Evolutionary conservation across 177 flowering plant species (phyloP).

Genomic region (Vitis hybrid): DNA sequence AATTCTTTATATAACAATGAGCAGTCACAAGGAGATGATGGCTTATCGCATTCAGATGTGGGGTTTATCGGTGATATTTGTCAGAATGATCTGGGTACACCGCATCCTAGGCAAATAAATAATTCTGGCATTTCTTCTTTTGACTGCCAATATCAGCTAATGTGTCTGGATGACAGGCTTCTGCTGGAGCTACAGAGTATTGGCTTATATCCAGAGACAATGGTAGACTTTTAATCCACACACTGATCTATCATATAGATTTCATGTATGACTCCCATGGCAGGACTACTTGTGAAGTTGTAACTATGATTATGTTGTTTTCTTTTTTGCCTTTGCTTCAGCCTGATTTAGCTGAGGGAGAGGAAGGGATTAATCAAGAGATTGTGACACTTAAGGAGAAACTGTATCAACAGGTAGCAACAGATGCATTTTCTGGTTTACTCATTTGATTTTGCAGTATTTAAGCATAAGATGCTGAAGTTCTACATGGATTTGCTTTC

Average conservation of each 20-base stretch:
- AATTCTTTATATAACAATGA: slow-evolving; percentile 21
- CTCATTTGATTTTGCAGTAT: background rate
- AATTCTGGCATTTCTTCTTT: slow-evolving; percentile 11
- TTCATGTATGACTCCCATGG: background rate
- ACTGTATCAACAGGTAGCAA: slow-evolving; percentile 30
- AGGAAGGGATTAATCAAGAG: slow-evolving; percentile 27
- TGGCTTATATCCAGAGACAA: slow-evolving; percentile 32
- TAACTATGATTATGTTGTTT: background rate
- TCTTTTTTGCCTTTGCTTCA: slow-evolving; percentile 16
- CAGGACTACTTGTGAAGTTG: background rate
- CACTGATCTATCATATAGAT: background rate
- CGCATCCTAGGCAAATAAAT: slow-evolving; percentile 17
- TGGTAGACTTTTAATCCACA: slow-evolving; percentile 18
- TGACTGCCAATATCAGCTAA: slow-evolving; percentile 25
- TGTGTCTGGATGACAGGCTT: slow-evolving; percentile 31
- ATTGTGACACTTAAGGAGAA: slow-evolving; percentile 28
- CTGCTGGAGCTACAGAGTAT: slow-evolving; percentile 34
- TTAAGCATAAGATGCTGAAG: background rate
- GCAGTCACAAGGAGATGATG: slow-evolving; percentile 27
- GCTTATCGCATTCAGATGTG: slow-evolving; percentile 23
- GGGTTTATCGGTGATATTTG: slow-evolving; percentile 23
- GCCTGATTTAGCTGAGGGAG: slow-evolving; percentile 47
- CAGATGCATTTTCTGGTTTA: background rate
- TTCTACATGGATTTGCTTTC: background rate
- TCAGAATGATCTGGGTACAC: slow-evolving; percentile 17